A percentile compares a stretch with the other conserved stretches of the same genome.
phyloP scores from a whole-genome alignment of 2,329 filamentous ascomycete genomes.

The Pseudopyrenochaeta lycopersici region DNA sequence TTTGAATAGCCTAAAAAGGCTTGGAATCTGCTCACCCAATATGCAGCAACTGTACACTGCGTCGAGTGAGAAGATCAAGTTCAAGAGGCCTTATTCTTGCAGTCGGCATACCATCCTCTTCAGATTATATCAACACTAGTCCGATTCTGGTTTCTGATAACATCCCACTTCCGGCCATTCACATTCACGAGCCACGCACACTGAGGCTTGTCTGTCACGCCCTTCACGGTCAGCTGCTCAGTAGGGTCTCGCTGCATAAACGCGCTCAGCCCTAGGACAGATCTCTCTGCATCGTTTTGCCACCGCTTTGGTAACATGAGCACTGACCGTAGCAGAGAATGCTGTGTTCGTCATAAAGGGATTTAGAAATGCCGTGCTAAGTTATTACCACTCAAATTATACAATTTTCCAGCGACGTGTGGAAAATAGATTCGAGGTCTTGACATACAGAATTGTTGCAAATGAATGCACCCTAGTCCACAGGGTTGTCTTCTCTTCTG shows the following conservation, averaged over 20 bases:
- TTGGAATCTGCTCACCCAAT: slow-evolving; percentile 2
- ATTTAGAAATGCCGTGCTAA: background rate
- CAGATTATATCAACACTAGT: background rate
- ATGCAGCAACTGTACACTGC: slow-evolving; percentile 1
- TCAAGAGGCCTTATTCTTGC: background rate
- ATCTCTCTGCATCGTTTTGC: background rate
- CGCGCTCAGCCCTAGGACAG: slow-evolving; percentile 6
- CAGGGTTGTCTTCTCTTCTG: background rate
- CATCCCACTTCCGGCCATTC: slow-evolving; percentile 1
- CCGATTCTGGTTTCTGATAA: slow-evolving; percentile 12
- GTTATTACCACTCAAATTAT: background rate
- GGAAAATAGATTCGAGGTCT: background rate
- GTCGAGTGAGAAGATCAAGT: background rate
- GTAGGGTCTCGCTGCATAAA: background rate
- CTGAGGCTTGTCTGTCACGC: background rate
- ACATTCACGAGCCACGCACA: background rate
- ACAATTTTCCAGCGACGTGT: background rate
- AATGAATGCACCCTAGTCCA: background rate
- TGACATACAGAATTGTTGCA: background rate
- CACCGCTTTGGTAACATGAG: background rate
- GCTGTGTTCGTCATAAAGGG: background rate
- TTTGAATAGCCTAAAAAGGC: slow-evolving; percentile 6
- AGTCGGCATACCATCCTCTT: background rate
- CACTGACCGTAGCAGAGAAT: background rate
- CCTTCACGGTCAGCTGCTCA: slow-evolving; percentile 6